Percentiles rank a stretch among this genome's conserved stretches.
phyloP scores from a whole-genome alignment of 164 flowering plant species.

The Hamamelis virginiana region DNA sequence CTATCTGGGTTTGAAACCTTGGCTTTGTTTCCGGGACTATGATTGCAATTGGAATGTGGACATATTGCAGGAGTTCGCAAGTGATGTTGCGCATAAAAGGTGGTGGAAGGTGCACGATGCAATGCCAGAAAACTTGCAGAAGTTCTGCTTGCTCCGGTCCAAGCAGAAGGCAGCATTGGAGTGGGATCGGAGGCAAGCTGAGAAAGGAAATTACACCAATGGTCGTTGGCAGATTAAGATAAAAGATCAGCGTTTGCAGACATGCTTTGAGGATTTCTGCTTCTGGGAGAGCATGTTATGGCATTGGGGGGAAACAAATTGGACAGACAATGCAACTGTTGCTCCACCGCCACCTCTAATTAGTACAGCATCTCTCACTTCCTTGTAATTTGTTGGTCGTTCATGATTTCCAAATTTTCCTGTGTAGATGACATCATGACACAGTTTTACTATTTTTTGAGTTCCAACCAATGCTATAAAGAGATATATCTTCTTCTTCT shows the following conservation, averaged over 20 bases:
- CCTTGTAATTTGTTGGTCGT: not conserved
- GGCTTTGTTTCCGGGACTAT: conserved; percentile 94
- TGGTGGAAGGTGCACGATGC: conserved; percentile 96
- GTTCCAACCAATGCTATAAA: no score
- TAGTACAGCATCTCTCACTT: conserved; percentile 29
- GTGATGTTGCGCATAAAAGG: conserved; percentile 75
- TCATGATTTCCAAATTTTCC: no score
- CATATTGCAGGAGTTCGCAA: conserved; percentile 77
- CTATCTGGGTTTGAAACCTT: conserved; percentile 84
- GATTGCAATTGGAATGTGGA: conserved; percentile 95
- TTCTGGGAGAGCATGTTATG: conserved; percentile 75
- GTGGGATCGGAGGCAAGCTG: conserved; percentile 92
- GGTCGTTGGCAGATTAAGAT: conserved; percentile 87
- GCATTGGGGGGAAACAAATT: conserved; percentile 81
- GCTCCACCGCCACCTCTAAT: conserved; percentile 22
- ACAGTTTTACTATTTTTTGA: no score
- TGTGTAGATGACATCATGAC: no score
- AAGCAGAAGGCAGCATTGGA: conserved; percentile 86
- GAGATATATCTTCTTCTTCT: no score
- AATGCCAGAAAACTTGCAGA: conserved; percentile 79
- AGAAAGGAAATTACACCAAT: conserved; percentile 70
- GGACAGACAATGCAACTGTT: conserved; percentile 52
- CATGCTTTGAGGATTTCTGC: conserved; percentile 61
- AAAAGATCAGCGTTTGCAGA: conserved; percentile 48
- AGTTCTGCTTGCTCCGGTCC: conserved; percentile 72